Base-by-base conservation (phyloP, 1,139 yeast genomes). In the Entelexis paramagnoliae region DNA sequence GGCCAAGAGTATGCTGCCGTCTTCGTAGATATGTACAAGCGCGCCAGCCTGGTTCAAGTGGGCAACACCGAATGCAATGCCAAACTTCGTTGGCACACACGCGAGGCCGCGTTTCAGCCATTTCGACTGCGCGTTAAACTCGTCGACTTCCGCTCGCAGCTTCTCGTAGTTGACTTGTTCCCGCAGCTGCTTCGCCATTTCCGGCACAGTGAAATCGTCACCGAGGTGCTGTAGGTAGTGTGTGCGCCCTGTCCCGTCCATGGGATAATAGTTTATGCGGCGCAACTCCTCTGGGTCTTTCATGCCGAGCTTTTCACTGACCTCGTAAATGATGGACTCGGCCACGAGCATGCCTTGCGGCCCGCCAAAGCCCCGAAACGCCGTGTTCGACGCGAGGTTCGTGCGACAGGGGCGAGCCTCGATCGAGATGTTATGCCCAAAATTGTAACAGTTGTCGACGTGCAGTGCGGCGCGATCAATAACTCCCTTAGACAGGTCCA, bases 11-110 rank as follows among this genome's bases (percentile, higher is more conserved):
- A 72, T 64, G 20, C 74, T 69, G 1, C 76, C 76, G 58, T 72
- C 76, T 44, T 68, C 70, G 55, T 72, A 72, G 42, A 72, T 70
- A 52, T 72, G 74, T 13, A 72, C 68, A 36, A 72, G 62, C 1
- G 76, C 76, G 42, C 74, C 75, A 14, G 73, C 76, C 57, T 73
- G 76, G 59, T 72, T 72, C 51, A 72, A 59, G 50, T 68, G 70
- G 26, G 65, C 56, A 17, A 71, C 75, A 32, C 76, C 76, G 56
- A 72, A 72, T 1, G 76, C 66, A 22, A 72, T 68, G 50, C 76
- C 76, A 62, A 72, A 73, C 63, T 67, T 67, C 14, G 74, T 71
- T 1, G 76, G 76, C 11, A 70, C 66, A 49, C 68, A 71, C 1
- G 75, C 72, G 35, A 72, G 54, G 20, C 76, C 76, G 28, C 76